A percentile compares a stretch with the other conserved stretches of the same genome.
Conservation (phyloP, 495 filamentous ascomycete species). For the Podospora tetraspora region DNA sequence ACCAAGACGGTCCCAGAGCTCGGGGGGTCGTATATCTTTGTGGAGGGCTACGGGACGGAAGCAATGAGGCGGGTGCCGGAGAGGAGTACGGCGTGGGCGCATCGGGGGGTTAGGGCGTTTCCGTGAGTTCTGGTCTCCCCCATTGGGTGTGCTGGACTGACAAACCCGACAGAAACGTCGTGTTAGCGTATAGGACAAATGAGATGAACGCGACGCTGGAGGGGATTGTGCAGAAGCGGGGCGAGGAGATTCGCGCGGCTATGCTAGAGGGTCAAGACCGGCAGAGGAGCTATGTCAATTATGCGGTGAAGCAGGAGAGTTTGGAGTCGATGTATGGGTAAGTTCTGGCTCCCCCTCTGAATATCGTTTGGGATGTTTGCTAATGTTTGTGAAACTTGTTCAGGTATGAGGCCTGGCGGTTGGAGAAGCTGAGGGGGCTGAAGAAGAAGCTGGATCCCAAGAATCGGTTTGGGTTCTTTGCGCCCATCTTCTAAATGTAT, state of each 20-base stretch:
- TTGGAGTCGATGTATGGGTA: conserved; percentile 42
- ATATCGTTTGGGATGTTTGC: not conserved
- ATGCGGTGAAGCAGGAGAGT: conserved; percentile 41
- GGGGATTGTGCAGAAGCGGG: not conserved
- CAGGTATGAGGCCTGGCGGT: conserved; percentile 46
- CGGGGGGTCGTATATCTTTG: conserved; percentile 41
- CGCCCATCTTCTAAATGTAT: conserved; percentile 32
- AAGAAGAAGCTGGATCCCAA: conserved; percentile 54
- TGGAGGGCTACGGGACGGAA: conserved; percentile 49
- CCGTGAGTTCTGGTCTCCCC: conserved; percentile 4
- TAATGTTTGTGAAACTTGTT: conserved; percentile 24
- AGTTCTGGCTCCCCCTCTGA: conserved; percentile 11
- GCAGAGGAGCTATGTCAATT: conserved; percentile 43
- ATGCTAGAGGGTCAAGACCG: not conserved
- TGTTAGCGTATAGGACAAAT: not conserved
- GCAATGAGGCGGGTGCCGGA: conserved; percentile 37
- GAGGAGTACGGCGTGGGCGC: conserved; percentile 41
- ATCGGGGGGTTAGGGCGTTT: conserved; percentile 37
- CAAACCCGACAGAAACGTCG: not conserved
- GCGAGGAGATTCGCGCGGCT: conserved; percentile 8
- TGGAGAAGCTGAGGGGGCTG: conserved; percentile 37
- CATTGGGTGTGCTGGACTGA: not conserved
- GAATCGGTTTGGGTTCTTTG: conserved; percentile 47
- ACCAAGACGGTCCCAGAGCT: conserved; percentile 15
- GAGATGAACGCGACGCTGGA: conserved; percentile 1